phyloP scores from a whole-genome alignment of 1,284 basidiomycete genomes.

The Austroboletus rostrupii region DNA sequence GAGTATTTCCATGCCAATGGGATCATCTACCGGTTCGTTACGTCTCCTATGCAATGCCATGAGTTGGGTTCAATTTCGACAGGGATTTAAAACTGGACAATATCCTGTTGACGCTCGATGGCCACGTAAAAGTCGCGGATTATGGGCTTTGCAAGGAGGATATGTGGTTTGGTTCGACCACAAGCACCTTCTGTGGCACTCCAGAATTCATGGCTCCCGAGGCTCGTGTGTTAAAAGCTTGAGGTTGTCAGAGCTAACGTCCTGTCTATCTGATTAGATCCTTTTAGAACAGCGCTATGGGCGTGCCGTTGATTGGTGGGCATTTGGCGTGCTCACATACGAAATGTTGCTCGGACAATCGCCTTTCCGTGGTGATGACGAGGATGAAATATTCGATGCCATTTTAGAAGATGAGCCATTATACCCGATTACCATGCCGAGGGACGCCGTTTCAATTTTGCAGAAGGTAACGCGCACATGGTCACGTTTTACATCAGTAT shows the following conservation, averaged over 20 bases:
- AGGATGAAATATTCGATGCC: constrained; percentile 99
- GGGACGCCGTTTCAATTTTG: constrained; percentile 92
- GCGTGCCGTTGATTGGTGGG: constrained; percentile 99
- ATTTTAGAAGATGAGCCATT: constrained; percentile 98
- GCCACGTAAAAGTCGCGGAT: constrained; percentile 98
- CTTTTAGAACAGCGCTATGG: constrained; percentile 97
- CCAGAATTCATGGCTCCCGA: constrained; percentile 99
- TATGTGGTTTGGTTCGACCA: constrained; percentile 97
- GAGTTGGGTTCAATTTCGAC: constrained; percentile 13
- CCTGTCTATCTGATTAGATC: constrained; percentile 55
- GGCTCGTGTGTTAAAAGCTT: constrained; percentile 42
- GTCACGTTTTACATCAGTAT: not conserved
- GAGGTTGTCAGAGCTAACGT: not conserved
- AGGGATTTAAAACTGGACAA: constrained; percentile 99
- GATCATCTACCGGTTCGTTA: constrained; percentile 87
- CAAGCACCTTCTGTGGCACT: constrained; percentile 98
- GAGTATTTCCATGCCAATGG: constrained; percentile 99
- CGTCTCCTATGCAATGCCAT: not conserved
- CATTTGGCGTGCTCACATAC: constrained; percentile 97
- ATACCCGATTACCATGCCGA: constrained; percentile 99
- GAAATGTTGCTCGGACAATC: constrained; percentile 99
- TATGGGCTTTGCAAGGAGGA: constrained; percentile 99
- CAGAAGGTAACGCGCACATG: constrained; percentile 64
- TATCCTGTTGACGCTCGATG: constrained; percentile 94
- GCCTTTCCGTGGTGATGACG: constrained; percentile 98